phyloP scores from a whole-genome alignment of 805 yeast genomes.

The Ogataea sp. region DNA sequence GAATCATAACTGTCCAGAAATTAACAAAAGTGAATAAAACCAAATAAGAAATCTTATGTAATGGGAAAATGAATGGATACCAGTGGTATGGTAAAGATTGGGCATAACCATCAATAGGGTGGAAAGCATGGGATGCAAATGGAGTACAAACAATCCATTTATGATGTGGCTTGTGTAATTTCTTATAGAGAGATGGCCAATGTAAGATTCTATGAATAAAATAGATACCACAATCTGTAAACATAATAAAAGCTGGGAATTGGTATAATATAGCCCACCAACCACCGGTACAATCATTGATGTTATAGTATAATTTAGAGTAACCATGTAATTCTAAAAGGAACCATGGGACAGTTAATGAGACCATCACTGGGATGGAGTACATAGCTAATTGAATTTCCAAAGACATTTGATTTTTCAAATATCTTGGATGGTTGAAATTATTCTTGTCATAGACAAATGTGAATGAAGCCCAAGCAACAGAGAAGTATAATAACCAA shows the following conservation, averaged over 20 bases:
- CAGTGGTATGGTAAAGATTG: conserved; percentile 93
- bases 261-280: conserved; percentile 59
- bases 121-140: conserved; percentile 97
- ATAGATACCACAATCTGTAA: conserved; percentile 91
- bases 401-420: conserved; percentile 84
- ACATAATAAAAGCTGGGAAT: conserved; percentile 73
- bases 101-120: conserved; percentile 92
- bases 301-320: conserved; percentile 66
- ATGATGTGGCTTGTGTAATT: conserved; percentile 94
- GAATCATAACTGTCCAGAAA: conserved; percentile 98
- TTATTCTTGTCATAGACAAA: conserved; percentile 81
- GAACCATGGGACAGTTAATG: conserved; percentile 86
- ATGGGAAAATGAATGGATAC: conserved; percentile 86
- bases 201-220: conserved; percentile 89
- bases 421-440: conserved; percentile 91
- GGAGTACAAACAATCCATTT: conserved; percentile 99
- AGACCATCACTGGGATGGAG: conserved; percentile 86
- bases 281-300: conserved; percentile 58
- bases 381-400: conserved; percentile 74
- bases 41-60: conserved; percentile 81
- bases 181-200: conserved; percentile 84
- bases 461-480: conserved; percentile 70
- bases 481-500: conserved; percentile 66
- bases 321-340: conserved; percentile 75
- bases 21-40: conserved; percentile 83